Conservation (phyloP, 139 green algal species). For the Chlorella sp. region DNA sequence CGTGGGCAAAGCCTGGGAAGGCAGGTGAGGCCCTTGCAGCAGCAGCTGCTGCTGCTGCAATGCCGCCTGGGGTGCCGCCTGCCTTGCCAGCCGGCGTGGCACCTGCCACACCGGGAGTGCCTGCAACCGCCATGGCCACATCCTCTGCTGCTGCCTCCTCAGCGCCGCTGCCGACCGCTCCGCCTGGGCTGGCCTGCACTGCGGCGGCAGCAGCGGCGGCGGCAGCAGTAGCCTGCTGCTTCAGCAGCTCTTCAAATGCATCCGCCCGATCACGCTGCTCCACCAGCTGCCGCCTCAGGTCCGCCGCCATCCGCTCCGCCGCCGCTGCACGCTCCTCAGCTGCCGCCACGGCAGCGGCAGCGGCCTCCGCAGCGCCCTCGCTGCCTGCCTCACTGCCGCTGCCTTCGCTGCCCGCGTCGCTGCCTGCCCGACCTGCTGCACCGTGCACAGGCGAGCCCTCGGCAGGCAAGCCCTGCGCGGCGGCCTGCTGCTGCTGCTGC, state of each 20-base stretch:
- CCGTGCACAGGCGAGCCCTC: not conserved
- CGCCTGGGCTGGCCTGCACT: not conserved
- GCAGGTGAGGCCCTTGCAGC: not conserved
- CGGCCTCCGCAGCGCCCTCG: not conserved
- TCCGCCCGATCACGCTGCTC: slow-evolving; percentile 20
- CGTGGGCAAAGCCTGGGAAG: not conserved
- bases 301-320: not conserved
- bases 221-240: not conserved
- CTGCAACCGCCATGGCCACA: too few relatives aligned
- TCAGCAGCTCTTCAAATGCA: slow-evolving; percentile 3
- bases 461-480: not conserved
- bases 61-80: too few relatives aligned
- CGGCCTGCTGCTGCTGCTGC: not conserved
- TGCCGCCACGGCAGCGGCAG: not conserved
- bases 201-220: not conserved
- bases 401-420: not conserved
- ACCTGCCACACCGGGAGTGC: too few relatives aligned
- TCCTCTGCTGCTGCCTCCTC: too few relatives aligned
- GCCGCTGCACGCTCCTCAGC: slow-evolving; percentile 3
- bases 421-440: not conserved
- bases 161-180: too few relatives aligned
- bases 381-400: not conserved
- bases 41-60: not conserved
- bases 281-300: not conserved
- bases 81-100: too few relatives aligned